These are phyloP conservation scores for Annulohypoxylon truncatum DNA, from an alignment of 2,329 filamentous ascomycete species.

Conservation along the genomic window DNA sequence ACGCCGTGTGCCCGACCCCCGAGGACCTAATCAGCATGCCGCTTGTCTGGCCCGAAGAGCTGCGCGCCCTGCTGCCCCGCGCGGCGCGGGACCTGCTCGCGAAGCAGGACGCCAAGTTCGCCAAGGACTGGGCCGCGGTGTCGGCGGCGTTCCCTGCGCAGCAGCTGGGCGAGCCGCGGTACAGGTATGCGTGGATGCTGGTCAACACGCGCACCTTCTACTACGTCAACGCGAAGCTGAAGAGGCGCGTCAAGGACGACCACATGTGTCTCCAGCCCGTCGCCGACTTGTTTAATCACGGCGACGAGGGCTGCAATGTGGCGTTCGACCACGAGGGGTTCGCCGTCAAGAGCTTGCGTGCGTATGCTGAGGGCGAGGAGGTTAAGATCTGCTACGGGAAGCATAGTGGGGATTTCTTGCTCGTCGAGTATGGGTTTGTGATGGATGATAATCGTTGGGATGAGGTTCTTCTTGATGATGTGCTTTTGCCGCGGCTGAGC, in stretches of 20 bases:
- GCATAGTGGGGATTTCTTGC: constrained; percentile 78
- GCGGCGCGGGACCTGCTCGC: constrained; percentile 59
- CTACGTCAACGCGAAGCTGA: constrained; percentile 60
- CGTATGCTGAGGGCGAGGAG: constrained; percentile 70
- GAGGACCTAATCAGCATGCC: constrained; percentile 67
- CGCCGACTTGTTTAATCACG: constrained; percentile 77
- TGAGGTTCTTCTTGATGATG: constrained; percentile 60
- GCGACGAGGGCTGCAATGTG: constrained; percentile 63
- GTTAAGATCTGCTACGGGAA: constrained; percentile 76
- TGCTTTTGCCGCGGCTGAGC: constrained; percentile 56
- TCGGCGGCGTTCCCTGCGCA: constrained; percentile 57
- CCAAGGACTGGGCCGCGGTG: constrained; percentile 61
- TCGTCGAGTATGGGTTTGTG: constrained; percentile 73
- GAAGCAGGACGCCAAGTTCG: constrained; percentile 66
- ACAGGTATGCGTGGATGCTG: constrained; percentile 67
- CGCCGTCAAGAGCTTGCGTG: constrained; percentile 62
- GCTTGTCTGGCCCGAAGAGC: constrained; percentile 59
- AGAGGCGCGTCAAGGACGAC: constrained; percentile 60
- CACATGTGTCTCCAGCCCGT: constrained; percentile 78
- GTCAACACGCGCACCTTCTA: constrained; percentile 74
- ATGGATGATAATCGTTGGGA: constrained; percentile 62
- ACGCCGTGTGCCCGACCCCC: constrained; percentile 72
- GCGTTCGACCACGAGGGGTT: constrained; percentile 63
- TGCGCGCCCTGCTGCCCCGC: constrained; percentile 61
- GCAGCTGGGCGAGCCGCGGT: constrained; percentile 49